Conservation (phyloP, 805 yeast genomes). For the Saccharomyces mikatae region DNA sequence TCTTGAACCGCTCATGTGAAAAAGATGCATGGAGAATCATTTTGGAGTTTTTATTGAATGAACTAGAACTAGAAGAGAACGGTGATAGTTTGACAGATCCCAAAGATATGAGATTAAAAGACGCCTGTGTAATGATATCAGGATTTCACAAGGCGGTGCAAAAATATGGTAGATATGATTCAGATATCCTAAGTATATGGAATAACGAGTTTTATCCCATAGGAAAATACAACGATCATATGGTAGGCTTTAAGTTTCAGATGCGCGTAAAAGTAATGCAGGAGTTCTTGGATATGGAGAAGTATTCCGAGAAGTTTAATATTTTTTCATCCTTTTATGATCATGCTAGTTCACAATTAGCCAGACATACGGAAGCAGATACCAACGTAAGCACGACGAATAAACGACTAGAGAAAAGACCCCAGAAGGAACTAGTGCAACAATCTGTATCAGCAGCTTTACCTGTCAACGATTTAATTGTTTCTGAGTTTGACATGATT, state of each 20-base stretch:
- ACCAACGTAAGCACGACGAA: slow-evolving; percentile 1
- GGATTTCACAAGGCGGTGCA: not conserved
- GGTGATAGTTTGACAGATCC: slow-evolving; percentile 1
- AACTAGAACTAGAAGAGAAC: slow-evolving; percentile 7
- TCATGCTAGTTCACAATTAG: slow-evolving; percentile 15
- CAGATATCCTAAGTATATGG: slow-evolving; percentile 13
- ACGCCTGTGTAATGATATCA: slow-evolving; percentile 2
- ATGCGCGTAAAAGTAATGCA: slow-evolving; percentile 12
- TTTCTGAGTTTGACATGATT: slow-evolving; percentile 8
- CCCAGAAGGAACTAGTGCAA: not conserved
- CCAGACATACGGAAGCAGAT: slow-evolving; percentile 7
- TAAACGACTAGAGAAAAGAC: not conserved
- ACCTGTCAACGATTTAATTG: not conserved
- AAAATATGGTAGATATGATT: slow-evolving; percentile 2
- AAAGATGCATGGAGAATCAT: slow-evolving; percentile 24
- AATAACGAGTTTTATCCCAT: slow-evolving; percentile 13
- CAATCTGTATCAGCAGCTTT: not conserved
- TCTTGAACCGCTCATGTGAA: slow-evolving; percentile 15
- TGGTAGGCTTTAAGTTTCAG: slow-evolving; percentile 7
- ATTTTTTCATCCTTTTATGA: slow-evolving; percentile 24
- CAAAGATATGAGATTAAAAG: slow-evolving; percentile 3
- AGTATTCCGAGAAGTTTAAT: slow-evolving; percentile 11
- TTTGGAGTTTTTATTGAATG: slow-evolving; percentile 17
- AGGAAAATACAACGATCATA: slow-evolving; percentile 6
- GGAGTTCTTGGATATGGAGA: slow-evolving; percentile 9